Conservation (phyloP, 257 asterid genomes). For the Craterostigma plantagineum region DNA sequence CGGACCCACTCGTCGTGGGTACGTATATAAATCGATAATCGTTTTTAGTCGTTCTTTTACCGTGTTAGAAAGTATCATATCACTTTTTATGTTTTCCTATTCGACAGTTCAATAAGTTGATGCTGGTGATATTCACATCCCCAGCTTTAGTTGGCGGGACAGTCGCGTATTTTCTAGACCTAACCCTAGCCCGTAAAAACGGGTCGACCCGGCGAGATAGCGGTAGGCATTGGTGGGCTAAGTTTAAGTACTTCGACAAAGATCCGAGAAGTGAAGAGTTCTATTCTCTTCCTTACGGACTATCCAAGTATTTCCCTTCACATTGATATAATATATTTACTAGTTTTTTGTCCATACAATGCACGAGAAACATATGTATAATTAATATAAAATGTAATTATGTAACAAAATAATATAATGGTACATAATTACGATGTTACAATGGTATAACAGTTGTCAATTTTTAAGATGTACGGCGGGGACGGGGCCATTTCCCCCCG, state of each 20-base stretch:
- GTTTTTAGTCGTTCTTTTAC: background rate
- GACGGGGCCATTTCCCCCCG: too few species aligned
- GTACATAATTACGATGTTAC: too few species aligned
- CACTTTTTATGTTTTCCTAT: background rate
- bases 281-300: constrained; percentile 64
- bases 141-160: constrained; percentile 66
- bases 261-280: constrained; percentile 84
- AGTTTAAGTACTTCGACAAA: constrained; percentile 39
- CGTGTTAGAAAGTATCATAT: background rate
- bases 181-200: constrained; percentile 46
- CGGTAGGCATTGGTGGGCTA: constrained; percentile 95
- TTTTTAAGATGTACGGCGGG: too few species aligned
- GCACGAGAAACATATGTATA: too few species aligned
- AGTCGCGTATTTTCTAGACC: constrained; percentile 59
- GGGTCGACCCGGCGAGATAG: constrained; percentile 49
- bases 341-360: too few species aligned
- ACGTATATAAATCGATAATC: constrained; percentile 6
- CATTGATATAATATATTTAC: constrained; percentile 14
- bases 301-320: constrained; percentile 77
- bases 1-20: constrained; percentile 56
- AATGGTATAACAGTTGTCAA: too few species aligned
- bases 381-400: too few species aligned
- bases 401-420: too few species aligned
- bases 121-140: constrained; percentile 68
- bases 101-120: constrained; percentile 54